Evolutionary conservation across 805 yeast genomes (phyloP).

Genomic region (Metschnikowia hibisci): DNA sequence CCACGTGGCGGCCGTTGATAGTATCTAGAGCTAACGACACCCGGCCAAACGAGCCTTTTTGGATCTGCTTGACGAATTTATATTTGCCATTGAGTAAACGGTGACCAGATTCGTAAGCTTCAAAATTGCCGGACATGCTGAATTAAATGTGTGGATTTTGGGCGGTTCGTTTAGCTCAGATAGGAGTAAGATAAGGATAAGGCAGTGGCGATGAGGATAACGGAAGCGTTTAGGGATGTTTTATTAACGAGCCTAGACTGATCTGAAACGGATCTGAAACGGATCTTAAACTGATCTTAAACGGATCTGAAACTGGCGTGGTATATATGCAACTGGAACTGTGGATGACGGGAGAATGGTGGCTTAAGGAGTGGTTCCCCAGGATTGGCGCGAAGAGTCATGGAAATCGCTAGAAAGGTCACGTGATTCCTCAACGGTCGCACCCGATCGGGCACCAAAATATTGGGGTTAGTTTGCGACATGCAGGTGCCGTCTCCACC

Average conservation of each 20-base stretch:
- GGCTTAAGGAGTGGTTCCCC: neutral
- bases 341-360: neutral
- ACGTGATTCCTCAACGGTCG: neutral
- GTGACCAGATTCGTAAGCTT: conserved; percentile 36
- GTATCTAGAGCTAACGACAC: conserved; percentile 51
- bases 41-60: conserved; percentile 59
- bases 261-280: neutral
- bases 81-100: conserved; percentile 37
- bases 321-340: neutral
- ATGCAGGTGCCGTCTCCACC: no score
- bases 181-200: no score
- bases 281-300: neutral
- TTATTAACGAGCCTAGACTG: no score
- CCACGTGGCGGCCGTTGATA: conserved; percentile 33
- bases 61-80: conserved; percentile 41
- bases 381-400: conserved; percentile 2
- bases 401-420: conserved; percentile 4
- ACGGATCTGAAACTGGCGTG: no score
- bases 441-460: neutral
- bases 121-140: conserved; percentile 4
- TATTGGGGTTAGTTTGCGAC: neutral
- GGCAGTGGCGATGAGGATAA: no score
- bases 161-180: no score
- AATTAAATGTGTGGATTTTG: no score
- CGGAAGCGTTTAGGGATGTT: no score